Evolutionary conservation across 352 stramenopile genomes (phyloP).

Genomic region (Phytophthora crassamura): DNA sequence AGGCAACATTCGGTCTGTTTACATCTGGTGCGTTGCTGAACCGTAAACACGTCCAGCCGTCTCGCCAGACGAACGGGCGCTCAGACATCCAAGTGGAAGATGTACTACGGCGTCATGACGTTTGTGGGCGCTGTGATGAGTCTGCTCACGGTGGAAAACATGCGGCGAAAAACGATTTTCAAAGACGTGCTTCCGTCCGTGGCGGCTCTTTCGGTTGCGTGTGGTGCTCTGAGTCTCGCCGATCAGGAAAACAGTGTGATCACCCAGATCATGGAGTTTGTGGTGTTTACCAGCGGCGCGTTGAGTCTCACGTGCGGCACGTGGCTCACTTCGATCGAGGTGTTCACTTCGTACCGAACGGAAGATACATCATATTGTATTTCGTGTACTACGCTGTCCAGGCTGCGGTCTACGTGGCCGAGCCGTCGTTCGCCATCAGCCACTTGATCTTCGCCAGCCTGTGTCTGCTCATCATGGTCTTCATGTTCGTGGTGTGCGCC

Average conservation of each 20-base stretch:
- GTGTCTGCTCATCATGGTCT: constrained; percentile 70
- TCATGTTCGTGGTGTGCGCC: constrained; percentile 84
- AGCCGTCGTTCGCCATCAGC: constrained; percentile 76
- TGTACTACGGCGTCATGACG: constrained; percentile 82
- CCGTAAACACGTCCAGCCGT: constrained; percentile 66
- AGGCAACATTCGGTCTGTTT: constrained; percentile 73
- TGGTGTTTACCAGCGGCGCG: constrained; percentile 60
- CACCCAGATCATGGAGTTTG: no score
- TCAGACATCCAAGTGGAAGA: constrained; percentile 81
- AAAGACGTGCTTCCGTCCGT: no score
- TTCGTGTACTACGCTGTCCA: constrained; percentile 82
- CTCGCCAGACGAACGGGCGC: constrained; percentile 42
- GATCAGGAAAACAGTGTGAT: no score
- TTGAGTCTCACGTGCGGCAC: constrained; percentile 79
- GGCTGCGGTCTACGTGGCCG: constrained; percentile 61
- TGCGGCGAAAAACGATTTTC: no score
- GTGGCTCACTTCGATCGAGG: constrained; percentile 85
- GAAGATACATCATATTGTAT: constrained; percentile 71
- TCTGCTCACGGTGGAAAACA: no score
- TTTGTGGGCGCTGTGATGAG: no score
- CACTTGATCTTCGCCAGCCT: constrained; percentile 81
- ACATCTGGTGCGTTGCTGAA: constrained; percentile 74
- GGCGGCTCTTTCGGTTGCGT: no score
- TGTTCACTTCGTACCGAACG: constrained; percentile 82
- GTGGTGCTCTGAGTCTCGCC: no score